Evolutionary conservation across 768 basidiomycete species (phyloP).

Genomic region (Mycena pura): DNA sequence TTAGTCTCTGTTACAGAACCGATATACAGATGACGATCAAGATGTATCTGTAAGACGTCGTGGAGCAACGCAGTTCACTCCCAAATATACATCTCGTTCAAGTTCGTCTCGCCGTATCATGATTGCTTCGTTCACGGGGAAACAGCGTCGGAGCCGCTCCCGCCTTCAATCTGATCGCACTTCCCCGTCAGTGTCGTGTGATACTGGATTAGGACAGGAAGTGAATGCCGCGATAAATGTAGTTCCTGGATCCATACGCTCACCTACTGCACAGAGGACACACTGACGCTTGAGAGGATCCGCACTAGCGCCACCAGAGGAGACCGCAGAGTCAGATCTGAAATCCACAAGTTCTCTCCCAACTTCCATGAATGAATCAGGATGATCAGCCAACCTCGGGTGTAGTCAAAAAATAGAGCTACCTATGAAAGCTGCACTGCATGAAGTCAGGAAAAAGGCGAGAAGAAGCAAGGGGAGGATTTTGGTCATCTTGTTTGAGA

Average conservation of each 20-base stretch:
- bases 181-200: not conserved
- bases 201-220: not conserved
- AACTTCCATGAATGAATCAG: not conserved
- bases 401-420: not conserved
- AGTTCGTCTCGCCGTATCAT: no score
- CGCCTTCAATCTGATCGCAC: not conserved
- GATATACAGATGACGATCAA: no score
- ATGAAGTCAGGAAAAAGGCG: not conserved
- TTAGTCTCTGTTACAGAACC: no score
- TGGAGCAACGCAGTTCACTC: no score
- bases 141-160: not conserved
- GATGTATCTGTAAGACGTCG: no score
- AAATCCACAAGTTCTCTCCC: not conserved
- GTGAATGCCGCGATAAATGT: not conserved
- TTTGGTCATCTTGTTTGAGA: not conserved
- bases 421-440: not conserved
- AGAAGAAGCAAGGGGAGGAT: not conserved
- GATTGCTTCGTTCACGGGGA: no score
- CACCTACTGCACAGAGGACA: not conserved
- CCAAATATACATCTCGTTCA: no score
- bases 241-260: not conserved
- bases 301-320: not conserved
- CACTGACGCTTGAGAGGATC: not conserved
- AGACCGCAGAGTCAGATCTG: not conserved
- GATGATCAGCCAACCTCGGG: not conserved